Conservation (phyloP, 108 stramenopile genomes). For the Cyclostephanos invisitatus region DNA sequence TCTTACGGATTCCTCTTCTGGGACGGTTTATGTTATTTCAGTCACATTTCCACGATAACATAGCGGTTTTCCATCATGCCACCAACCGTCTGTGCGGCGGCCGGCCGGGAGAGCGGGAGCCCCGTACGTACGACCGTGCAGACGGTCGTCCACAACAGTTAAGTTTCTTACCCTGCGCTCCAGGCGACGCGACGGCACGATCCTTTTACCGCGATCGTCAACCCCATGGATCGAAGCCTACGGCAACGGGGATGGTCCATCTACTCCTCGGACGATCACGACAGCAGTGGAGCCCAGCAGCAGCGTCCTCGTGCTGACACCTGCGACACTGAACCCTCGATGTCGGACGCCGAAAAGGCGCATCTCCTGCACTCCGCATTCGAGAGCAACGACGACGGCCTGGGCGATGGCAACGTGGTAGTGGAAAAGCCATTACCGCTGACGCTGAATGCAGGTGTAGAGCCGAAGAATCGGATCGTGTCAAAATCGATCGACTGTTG, state of each 20-base stretch:
- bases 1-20: no score
- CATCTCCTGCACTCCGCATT: slow-evolving; percentile 38
- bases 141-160: no score
- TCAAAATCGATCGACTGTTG: slow-evolving; percentile 16
- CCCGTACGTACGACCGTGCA: no score
- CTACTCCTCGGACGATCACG: slow-evolving; percentile 36
- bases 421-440: slow-evolving; percentile 5
- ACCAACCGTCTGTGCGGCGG: no score
- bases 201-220: background rate
- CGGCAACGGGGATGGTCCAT: slow-evolving; percentile 47
- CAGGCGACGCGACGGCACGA: no score
- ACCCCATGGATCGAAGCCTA: slow-evolving; percentile 36
- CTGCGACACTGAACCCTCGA: slow-evolving; percentile 30
- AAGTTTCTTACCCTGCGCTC: no score
- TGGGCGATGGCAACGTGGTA: slow-evolving; percentile 7
- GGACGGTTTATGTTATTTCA: background rate
- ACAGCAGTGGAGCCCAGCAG: slow-evolving; percentile 14
- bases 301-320: slow-evolving; percentile 26
- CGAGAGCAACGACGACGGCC: slow-evolving; percentile 16
- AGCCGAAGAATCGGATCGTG: background rate
- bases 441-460: slow-evolving; percentile 3
- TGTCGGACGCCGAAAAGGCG: slow-evolving; percentile 41
- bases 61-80: no score
- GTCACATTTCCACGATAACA: no score
- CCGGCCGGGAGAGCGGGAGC: no score